These are phyloP conservation scores for Corymbia maculata DNA, from an alignment of 345 rosid species.

Conservation along the genomic window DNA sequence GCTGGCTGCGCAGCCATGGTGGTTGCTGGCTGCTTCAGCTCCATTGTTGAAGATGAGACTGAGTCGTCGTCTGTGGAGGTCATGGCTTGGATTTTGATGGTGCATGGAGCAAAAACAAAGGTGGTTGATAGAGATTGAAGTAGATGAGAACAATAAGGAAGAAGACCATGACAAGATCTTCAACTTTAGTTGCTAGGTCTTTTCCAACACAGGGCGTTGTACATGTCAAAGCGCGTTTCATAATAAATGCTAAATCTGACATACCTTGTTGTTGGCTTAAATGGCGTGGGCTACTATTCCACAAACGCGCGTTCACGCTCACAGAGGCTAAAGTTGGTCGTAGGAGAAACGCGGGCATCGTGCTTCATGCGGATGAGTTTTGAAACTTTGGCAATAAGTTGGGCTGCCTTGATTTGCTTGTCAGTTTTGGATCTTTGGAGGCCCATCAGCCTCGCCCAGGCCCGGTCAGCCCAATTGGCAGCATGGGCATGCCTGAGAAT, in stretches of 20 bases:
- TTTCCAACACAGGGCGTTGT: not conserved
- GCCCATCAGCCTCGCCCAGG: not conserved
- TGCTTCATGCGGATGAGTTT: not conserved
- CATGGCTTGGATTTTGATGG: no score
- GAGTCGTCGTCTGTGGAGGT: not conserved
- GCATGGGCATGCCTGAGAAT: not conserved
- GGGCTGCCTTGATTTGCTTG: no score
- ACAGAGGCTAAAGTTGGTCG: not conserved
- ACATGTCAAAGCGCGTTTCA: not conserved
- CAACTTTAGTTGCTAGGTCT: not conserved
- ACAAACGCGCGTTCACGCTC: not conserved
- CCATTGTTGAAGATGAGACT: not conserved
- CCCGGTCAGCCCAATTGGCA: not conserved
- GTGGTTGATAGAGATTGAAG: not conserved
- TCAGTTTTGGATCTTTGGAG: not conserved
- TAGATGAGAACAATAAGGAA: not conserved
- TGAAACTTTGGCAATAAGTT: accelerated
- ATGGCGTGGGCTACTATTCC: not conserved
- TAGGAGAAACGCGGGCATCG: not conserved
- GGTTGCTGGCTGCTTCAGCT: not conserved
- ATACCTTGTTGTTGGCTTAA: not conserved
- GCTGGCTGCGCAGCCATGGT: not conserved
- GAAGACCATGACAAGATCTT: not conserved
- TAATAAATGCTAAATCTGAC: no score
- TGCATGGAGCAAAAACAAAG: not conserved